phyloP scores from a whole-genome alignment of 257 asterid genomes.

The Striga asiatica region DNA sequence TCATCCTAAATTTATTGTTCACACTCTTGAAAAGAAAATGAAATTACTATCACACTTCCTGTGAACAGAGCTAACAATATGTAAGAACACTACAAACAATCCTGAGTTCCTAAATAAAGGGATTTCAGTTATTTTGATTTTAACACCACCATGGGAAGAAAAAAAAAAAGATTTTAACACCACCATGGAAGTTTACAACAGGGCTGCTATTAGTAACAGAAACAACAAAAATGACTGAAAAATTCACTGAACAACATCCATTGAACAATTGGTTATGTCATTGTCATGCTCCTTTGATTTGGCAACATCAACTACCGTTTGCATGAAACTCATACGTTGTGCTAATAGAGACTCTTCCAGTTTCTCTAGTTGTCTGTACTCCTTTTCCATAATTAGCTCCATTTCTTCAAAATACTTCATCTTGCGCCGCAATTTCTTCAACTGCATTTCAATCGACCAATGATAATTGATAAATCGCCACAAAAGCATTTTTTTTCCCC shows the following conservation, averaged over 20 bases:
- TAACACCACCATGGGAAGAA: too few relatives aligned
- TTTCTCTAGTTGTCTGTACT: slow-evolving; percentile 37
- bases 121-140: too few relatives aligned
- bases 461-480: neutral
- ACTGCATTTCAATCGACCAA: slow-evolving; percentile 24
- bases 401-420: slow-evolving; percentile 48
- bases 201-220: too few relatives aligned
- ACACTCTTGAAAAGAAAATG: too few relatives aligned
- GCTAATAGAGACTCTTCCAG: slow-evolving; percentile 41
- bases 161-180: too few relatives aligned
- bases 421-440: slow-evolving; percentile 55
- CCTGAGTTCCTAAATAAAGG: too few relatives aligned
- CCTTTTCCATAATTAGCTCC: slow-evolving; percentile 52
- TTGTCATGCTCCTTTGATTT: slow-evolving; percentile 35
- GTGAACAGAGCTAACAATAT: too few relatives aligned
- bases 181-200: too few relatives aligned
- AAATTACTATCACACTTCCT: too few relatives aligned
- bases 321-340: slow-evolving; percentile 45
- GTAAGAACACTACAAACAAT: too few relatives aligned
- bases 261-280: slow-evolving; percentile 20
- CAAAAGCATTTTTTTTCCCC: neutral
- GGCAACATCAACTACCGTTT: slow-evolving; percentile 38
- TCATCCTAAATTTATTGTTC: too few relatives aligned
- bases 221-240: too few relatives aligned
- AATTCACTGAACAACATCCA: slow-evolving; percentile 23